Evolutionary conservation across 1,139 yeast genomes (phyloP), one percentile per base, ranked within the genome.

Genomic region (Wickerhamomyces sp.): DNA sequence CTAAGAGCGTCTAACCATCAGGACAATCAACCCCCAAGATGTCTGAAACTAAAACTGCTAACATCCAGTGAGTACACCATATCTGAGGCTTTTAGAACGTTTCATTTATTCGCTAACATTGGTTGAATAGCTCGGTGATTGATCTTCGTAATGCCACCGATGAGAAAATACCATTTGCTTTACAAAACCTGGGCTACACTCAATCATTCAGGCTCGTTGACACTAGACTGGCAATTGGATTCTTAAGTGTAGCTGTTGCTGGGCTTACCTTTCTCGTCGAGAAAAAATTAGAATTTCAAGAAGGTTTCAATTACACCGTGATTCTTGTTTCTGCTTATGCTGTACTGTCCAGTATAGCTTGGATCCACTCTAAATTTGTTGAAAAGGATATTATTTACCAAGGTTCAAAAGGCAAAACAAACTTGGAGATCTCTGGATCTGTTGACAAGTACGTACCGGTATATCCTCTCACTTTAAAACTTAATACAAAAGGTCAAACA

Each of bases 141-240:
- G 73, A 69, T 16, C 62, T 72, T 42, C 65, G 72, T 37, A 63
- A 63, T 23, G 60, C 68, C 9, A 56, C 66, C 1, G 78, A 72
- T 46, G 76, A 70, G 26, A 59, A 58, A 29, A 58, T 72, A 23
- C 56, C 68, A 3, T 45, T 72, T 2, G 75, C 71, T 3, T 58
- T 86, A 40, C 61, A 64, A 15, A 64, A 69, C 30, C 59, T 78
- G 32, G 91, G 89, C 3, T 88, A 73, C 57, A 61, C 59, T 13
- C 86, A 86, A 55, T 66, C 77, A 16, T 79, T 76, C 52, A 51
- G 51, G 12, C 55, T 78, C 24, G 66, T 66, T 32, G 94, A 88
- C 52, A 59, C 71, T 19, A 80, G 83, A 48, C 65, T 89, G 31
- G 78, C 70, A 1, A 57, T 88, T 29, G 95, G 96, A 0, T 79